phyloP scores from a whole-genome alignment of 495 filamentous ascomycete genomes.

The Xylaria bambusicola region DNA sequence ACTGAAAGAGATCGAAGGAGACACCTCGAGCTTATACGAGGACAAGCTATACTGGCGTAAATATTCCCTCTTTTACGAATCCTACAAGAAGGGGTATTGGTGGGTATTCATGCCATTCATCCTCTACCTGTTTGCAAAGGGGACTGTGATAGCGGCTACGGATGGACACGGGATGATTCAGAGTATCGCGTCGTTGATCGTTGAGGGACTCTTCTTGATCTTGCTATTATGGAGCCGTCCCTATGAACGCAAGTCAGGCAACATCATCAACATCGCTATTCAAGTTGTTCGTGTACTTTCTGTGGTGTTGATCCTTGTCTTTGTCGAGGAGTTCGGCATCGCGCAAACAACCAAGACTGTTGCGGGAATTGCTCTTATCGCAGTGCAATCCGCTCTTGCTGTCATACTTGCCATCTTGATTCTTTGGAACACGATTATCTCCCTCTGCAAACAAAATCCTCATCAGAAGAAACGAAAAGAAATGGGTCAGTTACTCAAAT shows the following conservation, averaged over 20 bases:
- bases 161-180: constrained; percentile 87
- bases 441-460: constrained; percentile 83
- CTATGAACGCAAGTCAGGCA: constrained; percentile 79
- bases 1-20: constrained; percentile 74
- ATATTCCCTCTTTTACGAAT: constrained; percentile 97
- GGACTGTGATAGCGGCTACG: constrained; percentile 80
- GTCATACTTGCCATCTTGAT: constrained; percentile 86
- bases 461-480: constrained; percentile 83
- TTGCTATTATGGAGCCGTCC: constrained; percentile 83
- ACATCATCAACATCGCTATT: constrained; percentile 92
- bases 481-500: constrained; percentile 61
- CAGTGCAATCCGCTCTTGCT: constrained; percentile 81
- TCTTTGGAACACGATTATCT: constrained; percentile 81
- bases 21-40: constrained; percentile 73
- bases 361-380: constrained; percentile 83
- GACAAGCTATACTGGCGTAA: constrained; percentile 90
- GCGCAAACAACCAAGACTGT: constrained; percentile 94
- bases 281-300: constrained; percentile 93
- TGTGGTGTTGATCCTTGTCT: constrained; percentile 84
- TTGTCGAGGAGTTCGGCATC: constrained; percentile 90
- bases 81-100: constrained; percentile 91
- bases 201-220: constrained; percentile 70
- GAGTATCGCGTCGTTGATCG: constrained; percentile 72
- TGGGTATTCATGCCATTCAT: constrained; percentile 94
- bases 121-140: constrained; percentile 90